Evolutionary conservation across 192 early-diverging fungal species (phyloP), one percentile per base, ranked within the genome.

Genomic region (Globomyces pollinis-pini): DNA sequence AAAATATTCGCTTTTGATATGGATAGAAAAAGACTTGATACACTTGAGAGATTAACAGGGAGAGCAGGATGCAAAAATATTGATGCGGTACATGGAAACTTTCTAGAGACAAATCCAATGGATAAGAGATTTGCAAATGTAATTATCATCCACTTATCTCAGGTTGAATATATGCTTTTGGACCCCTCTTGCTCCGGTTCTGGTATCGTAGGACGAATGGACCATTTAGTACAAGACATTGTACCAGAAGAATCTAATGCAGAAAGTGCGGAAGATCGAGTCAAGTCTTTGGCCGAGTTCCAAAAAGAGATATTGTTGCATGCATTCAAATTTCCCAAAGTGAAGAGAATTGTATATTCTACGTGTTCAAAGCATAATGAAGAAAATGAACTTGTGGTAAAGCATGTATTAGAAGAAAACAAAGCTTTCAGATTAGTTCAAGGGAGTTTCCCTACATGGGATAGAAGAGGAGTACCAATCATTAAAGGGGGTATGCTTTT

Each of bases 181-280:
- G 96, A 99, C 75, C 96, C 96, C 12, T 91, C 88, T 9, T 99
- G 96, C 65, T 93, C 90, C 9, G 96, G 96, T 5, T 93, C 90
- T 9, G 96, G 96, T 0, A 97, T 99, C 30, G 84, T 93, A 50
- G 84, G 84, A 45, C 76, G 96, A 34, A 65, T 93, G 64, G 96
- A 98, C 60, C 77, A 86, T 49, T 71, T 96, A 4, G 75, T 94
- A n/a, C 61, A 53, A 34, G 62, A 65, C 23, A 58, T 49, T 26
- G 66, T 23, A 15, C 42, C 43, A 49, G 68, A 72, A 38, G 71
- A 65, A 29, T 32, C 29, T 24, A 26, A 36, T 7, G 31, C 16
- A 8, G 55, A 43, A 39, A 21, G 21, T n/a, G 28, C 38, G 0
- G 67, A 77, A 9, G 77, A 78, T 16, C 83, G 93, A 15, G 66